Evolutionary conservation across 176 grass and related monocot species (phyloP), one percentile per base, ranked within the genome.

Genomic region (Rhynchospora breviuscula): DNA sequence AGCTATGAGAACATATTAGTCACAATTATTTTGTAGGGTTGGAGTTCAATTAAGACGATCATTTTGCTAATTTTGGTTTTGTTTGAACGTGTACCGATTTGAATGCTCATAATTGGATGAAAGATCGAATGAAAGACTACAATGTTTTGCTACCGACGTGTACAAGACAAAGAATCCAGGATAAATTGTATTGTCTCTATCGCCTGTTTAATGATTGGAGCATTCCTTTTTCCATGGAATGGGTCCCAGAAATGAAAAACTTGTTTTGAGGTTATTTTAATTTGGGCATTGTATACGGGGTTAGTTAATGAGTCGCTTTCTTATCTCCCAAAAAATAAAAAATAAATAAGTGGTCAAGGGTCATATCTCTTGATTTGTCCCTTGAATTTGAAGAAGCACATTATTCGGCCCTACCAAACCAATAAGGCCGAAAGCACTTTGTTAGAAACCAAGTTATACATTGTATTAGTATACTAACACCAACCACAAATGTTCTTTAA

Each of bases 161-260:
- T 17, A 40, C 65, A 40, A 18, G 46, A 48, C 68, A 45, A 72
- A 47, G 69, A 22, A 73, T 73, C 69, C n/a, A 11, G 69, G 44
- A 72, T 72, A 72, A 48, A 40, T 68, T 68, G 66, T 63, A 63
- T 45, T 19, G 8, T 46, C 2, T 45, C 33, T 70, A 10, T 70
- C n/a, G 15, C 70, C 52, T 75, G 46, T 26, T 75, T 13, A 75
- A 75, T 75, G 70, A 75, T 75, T 75, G 21, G 70, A 75, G 47
- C 45, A 12, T 74, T 5, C 45, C 10, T 74, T 51, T 25, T 25
- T 19, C 70, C 10, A 2, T 8, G 29, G 5, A 51, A 45, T 74
- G 46, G 69, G 69, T 7, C 45, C n/a, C 2, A 6, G n/a, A 44
- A 22, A 51, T 51, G 45, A 75, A 75, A 75, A 44, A 12, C 21